Base-by-base conservation (phyloP, 2,329 filamentous ascomycete genomes). In the Penicillium sp. region DNA sequence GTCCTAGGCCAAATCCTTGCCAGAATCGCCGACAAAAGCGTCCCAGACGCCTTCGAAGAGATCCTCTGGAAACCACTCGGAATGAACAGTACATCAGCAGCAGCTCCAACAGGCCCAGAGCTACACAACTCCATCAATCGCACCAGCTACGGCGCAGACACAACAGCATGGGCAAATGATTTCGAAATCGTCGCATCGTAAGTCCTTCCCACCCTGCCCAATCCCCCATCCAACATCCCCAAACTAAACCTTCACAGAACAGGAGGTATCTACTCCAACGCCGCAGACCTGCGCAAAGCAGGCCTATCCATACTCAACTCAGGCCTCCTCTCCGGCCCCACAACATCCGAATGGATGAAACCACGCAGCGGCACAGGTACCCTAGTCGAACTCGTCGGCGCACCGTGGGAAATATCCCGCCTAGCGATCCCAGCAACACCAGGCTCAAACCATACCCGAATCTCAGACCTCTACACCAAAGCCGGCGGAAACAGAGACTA, bases 341-440 rank as follows among this genome's bases (percentile, higher is more conserved):
- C 46, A 10, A 52, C 34, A 3, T 50, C 54, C 26, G 45, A 52
- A 28, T 56, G 54, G 54, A 56, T 56, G 54, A 56, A 56, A n/a
- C 54, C 54, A 13, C 54, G 42, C 26, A 52, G 54, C 23, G 54
- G 45, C 8, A 56, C 54, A 2, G 49, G 54, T 2, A 34, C 23
- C 3, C 18, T 56, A 9, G 54, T 56, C 16, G 54, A 56, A n/a
- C 49, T 56, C 19, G 54, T 56, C 40, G 54, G 54, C 1, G 54
- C 54, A 19, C 54, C 54, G 1, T 56, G 54, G 54, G 54, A 56
- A 26, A 52, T 56, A 9, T 40, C 49, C 4, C 54, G 54, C 2
- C 31, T 56, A 3, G 49, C 49, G 18, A 50, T 56, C 14, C 49
- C 54, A 2, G 50, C 45, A 14, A 52, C 49, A 1, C 54, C 49